Evolutionary conservation across 371 early-diverging fungal species (phyloP), one percentile per base, ranked within the genome.

Genomic region (Parasitella parasitica): DNA sequence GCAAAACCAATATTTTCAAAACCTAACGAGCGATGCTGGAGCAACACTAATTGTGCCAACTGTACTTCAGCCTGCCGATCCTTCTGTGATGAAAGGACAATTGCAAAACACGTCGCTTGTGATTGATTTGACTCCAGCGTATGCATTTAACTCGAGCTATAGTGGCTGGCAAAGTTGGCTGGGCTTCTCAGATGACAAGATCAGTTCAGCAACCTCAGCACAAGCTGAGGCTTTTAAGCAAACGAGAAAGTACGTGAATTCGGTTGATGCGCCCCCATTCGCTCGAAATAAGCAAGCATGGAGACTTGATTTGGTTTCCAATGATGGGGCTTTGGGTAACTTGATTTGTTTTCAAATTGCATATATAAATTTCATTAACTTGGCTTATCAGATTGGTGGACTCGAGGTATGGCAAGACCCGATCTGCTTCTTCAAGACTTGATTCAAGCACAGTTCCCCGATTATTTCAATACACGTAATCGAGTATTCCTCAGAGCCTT

Each of bases 361-460:
- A 22, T 50, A 15, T 28, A 22, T 50, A 26, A 22, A 26, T 4
- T 50, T 20, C 9, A 35, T 35, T 35, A 32, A 7, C 32, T 32
- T 12, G n/a, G 8, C 1, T n/a, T 15, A 27, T n/a, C 18, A 73
- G 73, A 73, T 59, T 73, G 49, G 43, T 70, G 64, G 61, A 70
- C 69, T 32, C 67, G 73, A 46, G 70, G 67, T 16, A 37, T 67
- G 35, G 66, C 73, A 36, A 62, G 73, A 41, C 73, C 73, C 35
- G 73, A 73, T 57, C 58, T 73, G n/a, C 4, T 70, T 15, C 48
- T 73, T 24, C 59, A 61, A 37, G 73, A 73, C 32, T 61, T 73
- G 57, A 67, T 73, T 53, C 59, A 66, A 55, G 67, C 67, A 24
- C 73, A 73, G 43, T 73, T 67, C 53, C 73, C 73, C 5, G 67